Evolutionary conservation across 805 yeast species (phyloP), one percentile per base, ranked within the genome.

Genomic region (Cyberlindnera suaveolens): DNA sequence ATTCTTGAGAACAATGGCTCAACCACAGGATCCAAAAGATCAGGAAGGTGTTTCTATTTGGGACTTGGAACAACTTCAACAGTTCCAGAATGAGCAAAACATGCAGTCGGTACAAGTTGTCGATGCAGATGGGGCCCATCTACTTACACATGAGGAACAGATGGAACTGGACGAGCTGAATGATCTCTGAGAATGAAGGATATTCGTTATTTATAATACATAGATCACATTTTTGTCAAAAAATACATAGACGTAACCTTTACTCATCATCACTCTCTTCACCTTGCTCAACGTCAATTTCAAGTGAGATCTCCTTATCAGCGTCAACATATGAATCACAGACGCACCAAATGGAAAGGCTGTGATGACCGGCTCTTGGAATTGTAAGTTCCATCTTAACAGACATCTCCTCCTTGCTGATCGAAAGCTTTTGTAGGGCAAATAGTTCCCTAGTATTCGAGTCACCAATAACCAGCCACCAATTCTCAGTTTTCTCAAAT

Each of bases 21-120:
- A 93, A 63, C 98, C 98, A 0, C 71, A 86, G 1, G 80, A 89
- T 59, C 84, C 86, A 1, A 80, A 83, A 48, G 97, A 91, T 59
- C 95, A 85, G 61, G 96, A 89, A 55, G 97, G 97, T 41, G 83
- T 90, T 3, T 84, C 96, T 8, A 96, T 93, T 14, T 91, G 98
- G 99, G 83, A 82, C 45, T 49, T 80, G 23, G 83, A 80, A 38
- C 90, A 86, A 55, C 64, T 87, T 40, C 64, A 74, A 42, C 64
- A 61, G 18, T 75, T 69, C 56, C 96, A 87, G 60, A 60, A 65
- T 36, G 75, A 72, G 40, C 61, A 54, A 36, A 31, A 31, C 10
- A 23, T 18, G n/a, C 23, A 20, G 13, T 11, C 31, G 3, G 17
- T 29, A 4, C 20, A 17, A n/a, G 47, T 38, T 3, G 50, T 40